A percentile compares a stretch with the other conserved stretches of the same genome.
phyloP scores from a whole-genome alignment of 352 stramenopile species.

The Pythium phragmitis region DNA sequence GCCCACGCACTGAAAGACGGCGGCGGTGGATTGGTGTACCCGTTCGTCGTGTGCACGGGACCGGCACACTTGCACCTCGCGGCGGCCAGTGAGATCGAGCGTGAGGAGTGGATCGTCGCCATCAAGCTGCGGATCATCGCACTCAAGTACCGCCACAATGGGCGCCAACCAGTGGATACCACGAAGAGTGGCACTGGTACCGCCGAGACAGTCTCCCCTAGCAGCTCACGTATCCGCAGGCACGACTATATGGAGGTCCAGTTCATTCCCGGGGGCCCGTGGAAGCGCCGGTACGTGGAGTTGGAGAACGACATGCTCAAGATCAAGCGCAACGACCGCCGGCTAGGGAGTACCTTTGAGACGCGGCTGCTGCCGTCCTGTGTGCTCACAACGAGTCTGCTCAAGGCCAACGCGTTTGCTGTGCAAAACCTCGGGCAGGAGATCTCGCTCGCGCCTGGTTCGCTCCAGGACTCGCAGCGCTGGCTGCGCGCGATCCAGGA shows the following conservation, averaged over 20 bases:
- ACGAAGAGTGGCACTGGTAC: neutral
- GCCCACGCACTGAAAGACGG: slow-evolving; percentile 13
- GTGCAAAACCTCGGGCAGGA: slow-evolving; percentile 50
- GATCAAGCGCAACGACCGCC: slow-evolving; percentile 60
- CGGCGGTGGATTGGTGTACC: slow-evolving; percentile 34
- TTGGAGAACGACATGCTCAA: slow-evolving; percentile 65
- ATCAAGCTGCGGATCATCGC: slow-evolving; percentile 67
- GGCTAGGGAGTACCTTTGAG: slow-evolving; percentile 52
- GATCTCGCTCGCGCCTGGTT: slow-evolving; percentile 44
- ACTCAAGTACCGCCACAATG: slow-evolving; percentile 60
- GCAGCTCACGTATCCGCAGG: slow-evolving; percentile 29
- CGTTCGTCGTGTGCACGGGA: slow-evolving; percentile 58
- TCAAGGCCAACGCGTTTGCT: slow-evolving; percentile 58
- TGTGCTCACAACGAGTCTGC: slow-evolving; percentile 32
- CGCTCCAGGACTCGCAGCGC: slow-evolving; percentile 36
- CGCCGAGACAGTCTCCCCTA: neutral
- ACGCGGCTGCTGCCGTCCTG: slow-evolving; percentile 54
- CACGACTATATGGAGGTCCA: slow-evolving; percentile 65
- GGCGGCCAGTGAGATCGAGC: slow-evolving; percentile 40
- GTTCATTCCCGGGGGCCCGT: slow-evolving; percentile 38
- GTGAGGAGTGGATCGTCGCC: slow-evolving; percentile 58
- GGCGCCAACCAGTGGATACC: neutral
- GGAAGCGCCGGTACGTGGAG: slow-evolving; percentile 64
- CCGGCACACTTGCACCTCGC: slow-evolving; percentile 52
- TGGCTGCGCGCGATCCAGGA: slow-evolving; percentile 49